Evolutionary conservation across 106 monocot genomes (phyloP).

Genomic region (Allium sativum): DNA sequence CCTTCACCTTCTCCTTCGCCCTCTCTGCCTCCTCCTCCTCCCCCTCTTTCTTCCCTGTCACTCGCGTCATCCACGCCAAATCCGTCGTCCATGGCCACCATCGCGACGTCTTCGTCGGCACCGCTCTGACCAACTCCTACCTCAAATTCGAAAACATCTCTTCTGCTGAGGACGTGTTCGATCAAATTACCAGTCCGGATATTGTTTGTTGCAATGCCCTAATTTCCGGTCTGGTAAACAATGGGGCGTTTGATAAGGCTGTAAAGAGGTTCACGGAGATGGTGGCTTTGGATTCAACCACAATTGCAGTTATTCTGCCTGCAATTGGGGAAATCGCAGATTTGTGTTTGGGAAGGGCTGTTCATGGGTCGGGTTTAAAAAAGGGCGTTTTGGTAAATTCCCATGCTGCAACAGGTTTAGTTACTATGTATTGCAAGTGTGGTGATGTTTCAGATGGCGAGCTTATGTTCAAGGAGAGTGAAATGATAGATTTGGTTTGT

Average conservation of each 20-base stretch:
- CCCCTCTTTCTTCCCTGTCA: neutral
- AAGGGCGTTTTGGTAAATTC: slow-evolving; percentile 17
- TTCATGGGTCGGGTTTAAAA: slow-evolving; percentile 45
- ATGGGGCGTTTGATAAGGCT: slow-evolving; percentile 18
- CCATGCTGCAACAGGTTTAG: slow-evolving; percentile 51
- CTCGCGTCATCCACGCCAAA: slow-evolving; percentile 39
- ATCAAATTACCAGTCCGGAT: slow-evolving; percentile 46
- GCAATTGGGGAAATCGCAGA: slow-evolving; percentile 41
- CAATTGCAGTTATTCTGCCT: slow-evolving; percentile 49
- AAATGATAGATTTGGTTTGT: slow-evolving; percentile 35
- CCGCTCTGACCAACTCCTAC: slow-evolving; percentile 39
- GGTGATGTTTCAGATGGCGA: slow-evolving; percentile 23
- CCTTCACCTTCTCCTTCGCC: slow-evolving; percentile 41
- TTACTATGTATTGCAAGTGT: slow-evolving; percentile 73
- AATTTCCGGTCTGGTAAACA: slow-evolving; percentile 39
- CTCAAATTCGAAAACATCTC: slow-evolving; percentile 21
- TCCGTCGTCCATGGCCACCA: slow-evolving; percentile 19
- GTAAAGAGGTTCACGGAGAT: slow-evolving; percentile 24
- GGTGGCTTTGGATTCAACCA: slow-evolving; percentile 33
- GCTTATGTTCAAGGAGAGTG: slow-evolving; percentile 28
- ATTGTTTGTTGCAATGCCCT: slow-evolving; percentile 56
- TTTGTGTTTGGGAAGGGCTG: slow-evolving; percentile 18
- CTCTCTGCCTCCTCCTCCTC: slow-evolving; percentile 15
- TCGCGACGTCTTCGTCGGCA: slow-evolving; percentile 47
- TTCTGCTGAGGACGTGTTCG: slow-evolving; percentile 61